Conservation (phyloP, 805 yeast species). For the Cephaloascus fragrans region DNA sequence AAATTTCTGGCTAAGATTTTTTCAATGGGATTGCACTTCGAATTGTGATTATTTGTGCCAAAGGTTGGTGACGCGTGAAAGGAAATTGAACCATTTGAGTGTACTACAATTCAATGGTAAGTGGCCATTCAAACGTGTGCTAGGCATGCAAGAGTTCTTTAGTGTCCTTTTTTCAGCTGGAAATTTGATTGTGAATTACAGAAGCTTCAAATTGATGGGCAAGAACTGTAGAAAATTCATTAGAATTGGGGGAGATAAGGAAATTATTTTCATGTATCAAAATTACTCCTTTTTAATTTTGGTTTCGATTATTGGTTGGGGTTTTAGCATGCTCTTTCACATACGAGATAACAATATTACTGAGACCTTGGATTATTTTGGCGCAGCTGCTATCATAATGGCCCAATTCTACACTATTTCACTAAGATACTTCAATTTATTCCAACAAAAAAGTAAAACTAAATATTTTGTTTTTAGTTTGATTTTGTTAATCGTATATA, state of each 20-base stretch:
- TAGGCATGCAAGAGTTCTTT: slow-evolving; percentile 80
- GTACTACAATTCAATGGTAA: slow-evolving; percentile 74
- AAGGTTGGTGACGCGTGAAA: slow-evolving; percentile 20
- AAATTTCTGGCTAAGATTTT: background rate
- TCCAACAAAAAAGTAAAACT: slow-evolving; percentile 4
- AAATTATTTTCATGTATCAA: background rate
- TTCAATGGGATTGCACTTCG: slow-evolving; percentile 14
- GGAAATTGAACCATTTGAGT: slow-evolving; percentile 16
- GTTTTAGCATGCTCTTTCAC: slow-evolving; percentile 25
- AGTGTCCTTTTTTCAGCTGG: slow-evolving; percentile 70
- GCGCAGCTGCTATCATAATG: slow-evolving; percentile 27
- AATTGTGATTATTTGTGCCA: slow-evolving; percentile 37
- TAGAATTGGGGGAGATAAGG: background rate
- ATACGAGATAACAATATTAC: slow-evolving; percentile 24
- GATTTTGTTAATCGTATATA: slow-evolving; percentile 7
- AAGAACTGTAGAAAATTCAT: no score
- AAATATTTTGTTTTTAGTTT: slow-evolving; percentile 11
- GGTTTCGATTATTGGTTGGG: slow-evolving; percentile 21
- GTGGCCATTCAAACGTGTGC: slow-evolving; percentile 82
- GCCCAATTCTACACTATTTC: slow-evolving; percentile 23
- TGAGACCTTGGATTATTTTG: slow-evolving; percentile 30
- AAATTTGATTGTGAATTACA: slow-evolving; percentile 19
- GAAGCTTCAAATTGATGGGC: background rate
- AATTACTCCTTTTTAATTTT: background rate
- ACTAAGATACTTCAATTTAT: slow-evolving; percentile 20